Evolutionary conservation across 1,284 basidiomycete species (phyloP).

Genomic region (Puccinia horiana): DNA sequence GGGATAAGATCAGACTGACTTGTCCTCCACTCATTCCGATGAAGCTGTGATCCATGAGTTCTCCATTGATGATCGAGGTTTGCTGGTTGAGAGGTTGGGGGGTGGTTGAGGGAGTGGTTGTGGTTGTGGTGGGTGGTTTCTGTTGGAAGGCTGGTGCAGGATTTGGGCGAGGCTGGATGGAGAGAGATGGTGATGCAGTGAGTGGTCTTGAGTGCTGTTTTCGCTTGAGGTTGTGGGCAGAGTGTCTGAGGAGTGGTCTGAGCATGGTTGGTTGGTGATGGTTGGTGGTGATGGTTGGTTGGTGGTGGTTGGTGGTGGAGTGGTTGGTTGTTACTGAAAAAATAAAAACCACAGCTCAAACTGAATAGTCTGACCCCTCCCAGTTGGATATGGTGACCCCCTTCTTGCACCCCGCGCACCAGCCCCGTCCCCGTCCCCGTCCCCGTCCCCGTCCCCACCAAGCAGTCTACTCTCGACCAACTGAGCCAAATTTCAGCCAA

Average conservation of each 20-base stretch:
- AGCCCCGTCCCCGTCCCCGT: no score
- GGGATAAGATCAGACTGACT: slow-evolving; percentile 1
- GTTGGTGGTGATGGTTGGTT: neutral
- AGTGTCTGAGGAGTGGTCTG: neutral
- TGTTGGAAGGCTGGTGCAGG: slow-evolving; percentile 42
- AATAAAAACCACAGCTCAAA: no score
- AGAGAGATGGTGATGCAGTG: neutral
- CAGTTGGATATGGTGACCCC: no score
- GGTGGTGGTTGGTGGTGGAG: neutral
- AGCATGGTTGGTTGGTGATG: neutral
- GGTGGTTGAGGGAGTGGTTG: slow-evolving; percentile 55
- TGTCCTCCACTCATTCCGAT: slow-evolving; percentile 86
- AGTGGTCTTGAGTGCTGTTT: no score
- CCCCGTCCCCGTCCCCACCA: no score
- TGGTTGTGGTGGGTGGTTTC: slow-evolving; percentile 53
- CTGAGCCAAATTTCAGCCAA: no score
- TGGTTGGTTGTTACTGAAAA: neutral
- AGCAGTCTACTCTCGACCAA: no score
- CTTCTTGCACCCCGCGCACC: no score
- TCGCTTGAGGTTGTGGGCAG: no score
- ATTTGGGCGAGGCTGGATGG: slow-evolving; percentile 6
- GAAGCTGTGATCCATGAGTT: slow-evolving; percentile 64
- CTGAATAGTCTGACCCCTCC: no score
- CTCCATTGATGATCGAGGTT: slow-evolving; percentile 48
- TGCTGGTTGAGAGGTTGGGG: slow-evolving; percentile 54